Evolutionary conservation across 192 early-diverging fungal genomes (phyloP), one percentile per base, ranked within the genome.

Genomic region (Phycomyces nitens): DNA sequence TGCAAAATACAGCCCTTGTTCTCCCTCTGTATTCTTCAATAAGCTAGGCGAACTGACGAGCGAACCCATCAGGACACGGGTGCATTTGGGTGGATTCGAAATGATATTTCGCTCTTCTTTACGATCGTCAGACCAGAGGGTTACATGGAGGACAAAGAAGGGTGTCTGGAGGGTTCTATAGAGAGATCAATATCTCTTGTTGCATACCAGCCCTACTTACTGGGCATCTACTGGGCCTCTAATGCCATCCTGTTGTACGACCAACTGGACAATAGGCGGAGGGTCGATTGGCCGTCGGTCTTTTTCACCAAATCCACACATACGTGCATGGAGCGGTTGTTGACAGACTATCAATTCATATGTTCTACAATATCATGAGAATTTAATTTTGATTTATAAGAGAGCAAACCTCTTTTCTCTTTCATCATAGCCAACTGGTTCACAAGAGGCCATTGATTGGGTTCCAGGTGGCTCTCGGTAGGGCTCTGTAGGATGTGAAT

Each of bases 251-350:
- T 88, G 78, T 56, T 80, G 79, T 26, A 89, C 74, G 42, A 88
- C 68, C 3, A 91, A 72, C 54, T 86, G 85, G 6, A 89, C 82
- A 53, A 90, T 86, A 27, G 87, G 86, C n/a, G 89, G 88, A 3
- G 89, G 89, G 58, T 88, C 87, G 29, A 91, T 78, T 0, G 89
- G 89, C 26, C 89, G 71, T 74, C 89, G 83, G 73, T 91, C 89
- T 64, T 90, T 91, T 60, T 91, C 89, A 11, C 87, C 87, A 54
- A 89, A 91, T 23, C 89, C 89, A 66, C 88, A 91, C 88, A 91
- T 89, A 21, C 88, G 79, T 9, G 87, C 87, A 56, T 87, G 82
- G 16, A 91, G 71, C 14, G 89, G 89, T 56, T 91, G 89, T 61
- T 91, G 87, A 18, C 83, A 82, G 58, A 90, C 86, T 16, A 76